A percentile compares a stretch with the other conserved stretches of the same genome.
Evolutionary conservation across 75 land plant species (phyloP).

Genomic region (Selaginella tamariscina): DNA sequence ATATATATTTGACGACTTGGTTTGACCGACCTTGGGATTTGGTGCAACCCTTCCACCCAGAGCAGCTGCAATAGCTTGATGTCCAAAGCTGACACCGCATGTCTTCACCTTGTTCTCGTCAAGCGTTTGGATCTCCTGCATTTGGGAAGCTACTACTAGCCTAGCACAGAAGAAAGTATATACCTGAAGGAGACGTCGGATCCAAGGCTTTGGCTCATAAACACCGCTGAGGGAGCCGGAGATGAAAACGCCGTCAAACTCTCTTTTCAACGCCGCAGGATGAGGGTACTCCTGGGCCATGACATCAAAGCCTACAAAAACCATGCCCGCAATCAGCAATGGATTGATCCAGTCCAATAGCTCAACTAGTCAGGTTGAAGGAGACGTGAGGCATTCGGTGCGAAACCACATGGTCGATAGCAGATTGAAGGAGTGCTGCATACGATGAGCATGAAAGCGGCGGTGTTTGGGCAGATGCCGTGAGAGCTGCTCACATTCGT

Average conservation of each 20-base stretch:
- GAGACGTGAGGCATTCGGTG: slow-evolving; percentile 2
- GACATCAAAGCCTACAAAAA: slow-evolving; percentile 18
- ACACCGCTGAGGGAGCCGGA: slow-evolving; percentile 30
- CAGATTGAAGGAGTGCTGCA: slow-evolving; percentile 13
- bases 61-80: slow-evolving; percentile 29
- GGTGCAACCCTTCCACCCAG: slow-evolving; percentile 23
- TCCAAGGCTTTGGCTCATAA: slow-evolving; percentile 26
- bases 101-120: slow-evolving; percentile 23
- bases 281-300: slow-evolving; percentile 18
- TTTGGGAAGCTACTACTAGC: not conserved
- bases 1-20: too few species aligned
- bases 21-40: slow-evolving; percentile 25
- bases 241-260: slow-evolving; percentile 27
- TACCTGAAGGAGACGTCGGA: slow-evolving; percentile 22
- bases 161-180: slow-evolving; percentile 11
- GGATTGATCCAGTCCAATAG: not conserved
- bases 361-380: not conserved
- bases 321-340: not conserved
- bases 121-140: slow-evolving; percentile 20
- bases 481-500: slow-evolving; percentile 22
- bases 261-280: slow-evolving; percentile 3
- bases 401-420: slow-evolving; percentile 16
- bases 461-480: slow-evolving; percentile 17
- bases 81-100: slow-evolving; percentile 26
- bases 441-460: slow-evolving; percentile 14